Evolutionary conservation across 2,329 filamentous ascomycete genomes (phyloP).

Genomic region (Aspergillus pseudonomiae): DNA sequence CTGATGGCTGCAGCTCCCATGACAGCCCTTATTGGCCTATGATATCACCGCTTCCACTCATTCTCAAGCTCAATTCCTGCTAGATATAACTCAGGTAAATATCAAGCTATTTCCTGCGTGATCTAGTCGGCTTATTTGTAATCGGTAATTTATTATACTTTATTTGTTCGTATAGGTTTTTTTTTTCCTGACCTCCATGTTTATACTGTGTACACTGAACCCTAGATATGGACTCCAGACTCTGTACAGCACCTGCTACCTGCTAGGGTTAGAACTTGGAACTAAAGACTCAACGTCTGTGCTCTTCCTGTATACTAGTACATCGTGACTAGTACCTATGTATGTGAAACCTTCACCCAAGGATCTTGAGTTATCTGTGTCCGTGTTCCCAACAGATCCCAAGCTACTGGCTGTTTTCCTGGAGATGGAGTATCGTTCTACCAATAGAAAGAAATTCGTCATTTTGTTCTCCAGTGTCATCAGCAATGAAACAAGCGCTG

Average conservation of each 20-base stretch:
- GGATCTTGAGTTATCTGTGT: background rate
- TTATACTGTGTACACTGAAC: background rate
- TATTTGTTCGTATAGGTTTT: background rate
- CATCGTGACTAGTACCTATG: background rate
- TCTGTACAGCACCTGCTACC: too few relatives aligned
- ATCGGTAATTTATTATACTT: background rate
- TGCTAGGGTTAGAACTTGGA: too few relatives aligned
- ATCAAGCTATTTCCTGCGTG: background rate
- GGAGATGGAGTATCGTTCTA: background rate
- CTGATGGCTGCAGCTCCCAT: constrained; percentile 11
- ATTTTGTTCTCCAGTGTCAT: background rate
- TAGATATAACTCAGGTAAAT: background rate
- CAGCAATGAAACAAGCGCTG: background rate
- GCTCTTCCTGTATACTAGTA: background rate
- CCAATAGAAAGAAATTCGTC: background rate
- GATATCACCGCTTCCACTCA: background rate
- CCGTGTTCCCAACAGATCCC: background rate
- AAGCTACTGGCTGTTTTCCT: background rate
- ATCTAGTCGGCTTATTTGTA: background rate
- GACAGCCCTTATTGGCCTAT: background rate
- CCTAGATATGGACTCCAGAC: background rate
- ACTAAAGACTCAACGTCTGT: background rate
- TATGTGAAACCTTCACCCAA: background rate
- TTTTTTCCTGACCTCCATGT: background rate
- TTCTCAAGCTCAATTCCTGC: background rate